phyloP scores from a whole-genome alignment of 2,329 filamentous ascomycete species.

The Ophiostoma australiae region DNA sequence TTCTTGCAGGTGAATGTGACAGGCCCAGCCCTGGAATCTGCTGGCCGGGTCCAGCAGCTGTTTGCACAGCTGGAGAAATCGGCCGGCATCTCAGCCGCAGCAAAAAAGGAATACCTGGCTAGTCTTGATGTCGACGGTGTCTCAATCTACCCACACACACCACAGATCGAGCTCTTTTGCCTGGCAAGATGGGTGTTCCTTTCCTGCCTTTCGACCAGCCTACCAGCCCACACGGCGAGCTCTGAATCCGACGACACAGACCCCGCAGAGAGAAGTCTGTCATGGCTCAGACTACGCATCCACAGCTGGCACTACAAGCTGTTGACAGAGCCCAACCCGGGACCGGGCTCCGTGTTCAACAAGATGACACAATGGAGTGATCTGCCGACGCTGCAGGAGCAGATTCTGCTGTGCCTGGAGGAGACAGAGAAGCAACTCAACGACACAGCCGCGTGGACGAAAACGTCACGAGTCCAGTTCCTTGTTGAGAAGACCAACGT shows the following conservation, averaged over 20 bases:
- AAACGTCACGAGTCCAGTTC: constrained; percentile 53
- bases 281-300: constrained; percentile 65
- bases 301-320: constrained; percentile 65
- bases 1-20: constrained; percentile 88
- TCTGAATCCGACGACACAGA: constrained; percentile 37
- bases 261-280: constrained; percentile 35
- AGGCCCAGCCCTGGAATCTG: constrained; percentile 64
- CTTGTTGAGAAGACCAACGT: constrained; percentile 77
- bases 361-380: constrained; percentile 56
- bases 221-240: background rate
- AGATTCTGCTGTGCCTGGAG: constrained; percentile 42
- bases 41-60: constrained; percentile 33
- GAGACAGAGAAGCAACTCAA: constrained; percentile 40
- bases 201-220: background rate
- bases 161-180: constrained; percentile 76
- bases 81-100: constrained; percentile 32
- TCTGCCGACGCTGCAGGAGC: constrained; percentile 51
- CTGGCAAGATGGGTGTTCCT: constrained; percentile 50
- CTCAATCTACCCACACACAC: constrained; percentile 77
- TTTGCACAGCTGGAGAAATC: constrained; percentile 31
- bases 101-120: constrained; percentile 58
- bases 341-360: constrained; percentile 51
- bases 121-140: constrained; percentile 77
- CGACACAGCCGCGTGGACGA: background rate
- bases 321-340: constrained; percentile 52